phyloP scores from a whole-genome alignment of 2,329 filamentous ascomycete species.

The Chrysoporthe deuterocubensis region DNA sequence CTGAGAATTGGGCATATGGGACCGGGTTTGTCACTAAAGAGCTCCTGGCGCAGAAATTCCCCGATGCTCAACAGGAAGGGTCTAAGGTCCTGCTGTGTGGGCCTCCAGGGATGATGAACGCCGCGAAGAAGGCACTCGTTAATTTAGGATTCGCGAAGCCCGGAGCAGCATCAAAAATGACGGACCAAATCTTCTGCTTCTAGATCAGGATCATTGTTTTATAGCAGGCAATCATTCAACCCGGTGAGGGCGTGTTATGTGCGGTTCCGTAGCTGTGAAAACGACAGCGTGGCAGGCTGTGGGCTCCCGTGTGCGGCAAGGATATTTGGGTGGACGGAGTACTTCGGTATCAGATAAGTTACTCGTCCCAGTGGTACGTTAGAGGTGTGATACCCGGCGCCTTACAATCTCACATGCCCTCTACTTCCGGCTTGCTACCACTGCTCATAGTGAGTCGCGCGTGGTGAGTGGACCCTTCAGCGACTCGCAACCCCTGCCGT shows the following conservation, averaged over 20 bases:
- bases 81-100: conserved; percentile 64
- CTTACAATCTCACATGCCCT: neutral
- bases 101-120: conserved; percentile 63
- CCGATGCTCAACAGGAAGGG: conserved; percentile 44
- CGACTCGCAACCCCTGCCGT: no score
- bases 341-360: neutral
- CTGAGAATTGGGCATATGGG: conserved; percentile 51
- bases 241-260: no score
- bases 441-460: no score
- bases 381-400: conserved; percentile 3
- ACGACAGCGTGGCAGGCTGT: neutral
- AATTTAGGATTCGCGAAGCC: conserved; percentile 56
- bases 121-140: conserved; percentile 55
- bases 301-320: neutral
- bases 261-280: neutral
- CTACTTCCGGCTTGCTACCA: no score
- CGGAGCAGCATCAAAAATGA: conserved; percentile 53
- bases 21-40: conserved; percentile 56
- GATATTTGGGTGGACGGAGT: neutral
- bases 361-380: neutral
- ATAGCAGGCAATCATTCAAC: neutral
- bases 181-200: conserved; percentile 60
- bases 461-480: no score
- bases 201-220: conserved; percentile 33
- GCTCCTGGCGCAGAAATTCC: conserved; percentile 54